A percentile compares a stretch with the other conserved stretches of the same genome.
These are phyloP conservation scores for Fragilariopsis cylindrus DNA, from an alignment of 108 stramenopile species.

Conservation along the genomic window DNA sequence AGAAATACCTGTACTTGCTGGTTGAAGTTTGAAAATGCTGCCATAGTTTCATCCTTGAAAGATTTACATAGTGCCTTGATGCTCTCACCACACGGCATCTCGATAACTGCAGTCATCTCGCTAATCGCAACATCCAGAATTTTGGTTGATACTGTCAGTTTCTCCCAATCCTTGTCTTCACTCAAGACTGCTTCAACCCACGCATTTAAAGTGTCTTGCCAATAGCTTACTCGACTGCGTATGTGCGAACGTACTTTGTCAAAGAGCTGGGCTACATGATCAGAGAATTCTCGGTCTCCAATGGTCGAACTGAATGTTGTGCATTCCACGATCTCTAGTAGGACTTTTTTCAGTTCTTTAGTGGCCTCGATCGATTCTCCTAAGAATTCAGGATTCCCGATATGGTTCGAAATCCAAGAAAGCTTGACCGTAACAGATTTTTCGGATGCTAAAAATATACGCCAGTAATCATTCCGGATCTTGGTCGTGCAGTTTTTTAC, in stretches of 20 bases:
- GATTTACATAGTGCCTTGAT: neutral
- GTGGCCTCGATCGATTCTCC: neutral
- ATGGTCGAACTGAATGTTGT: neutral
- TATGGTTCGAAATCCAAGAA: neutral
- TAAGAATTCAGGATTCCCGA: neutral
- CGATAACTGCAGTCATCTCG: slow-evolving; percentile 9
- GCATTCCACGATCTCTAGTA: slow-evolving; percentile 6
- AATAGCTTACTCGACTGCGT: neutral
- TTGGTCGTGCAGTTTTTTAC: slow-evolving; percentile 7
- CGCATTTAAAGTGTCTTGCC: neutral
- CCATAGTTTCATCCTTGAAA: slow-evolving; percentile 6
- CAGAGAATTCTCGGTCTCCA: neutral
- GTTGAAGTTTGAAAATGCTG: neutral
- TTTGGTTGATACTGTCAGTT: slow-evolving; percentile 3
- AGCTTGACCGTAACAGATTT: neutral
- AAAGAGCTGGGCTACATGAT: neutral
- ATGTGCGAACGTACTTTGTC: neutral
- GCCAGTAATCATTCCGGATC: neutral
- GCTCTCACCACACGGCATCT: neutral
- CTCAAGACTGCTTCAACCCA: neutral
- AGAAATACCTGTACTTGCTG: neutral
- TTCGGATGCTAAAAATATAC: too few species aligned
- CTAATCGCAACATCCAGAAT: slow-evolving; percentile 20
- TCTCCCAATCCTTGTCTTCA: neutral
- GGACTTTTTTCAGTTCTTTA: neutral